phyloP scores from a whole-genome alignment of 305 asterid genomes.

The Lippia alba region DNA sequence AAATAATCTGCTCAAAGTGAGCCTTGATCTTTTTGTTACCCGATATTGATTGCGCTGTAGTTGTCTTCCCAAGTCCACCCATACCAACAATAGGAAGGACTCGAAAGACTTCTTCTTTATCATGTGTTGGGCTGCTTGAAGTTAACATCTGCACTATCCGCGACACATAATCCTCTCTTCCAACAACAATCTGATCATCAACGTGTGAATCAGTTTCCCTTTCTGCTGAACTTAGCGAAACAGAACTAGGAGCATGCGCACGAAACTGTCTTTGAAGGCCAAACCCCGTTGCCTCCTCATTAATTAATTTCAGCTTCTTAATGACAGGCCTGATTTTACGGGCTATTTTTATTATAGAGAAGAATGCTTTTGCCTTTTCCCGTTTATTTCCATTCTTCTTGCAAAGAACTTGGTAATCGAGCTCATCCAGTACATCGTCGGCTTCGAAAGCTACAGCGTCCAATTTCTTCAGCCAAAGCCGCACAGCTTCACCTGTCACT shows the following conservation, averaged over 20 bases:
- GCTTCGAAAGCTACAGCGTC: constrained; percentile 19
- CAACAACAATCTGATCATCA: too few relatives aligned
- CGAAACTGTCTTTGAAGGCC: constrained; percentile 23
- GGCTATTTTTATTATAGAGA: constrained; percentile 16
- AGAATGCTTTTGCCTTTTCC: constrained; percentile 5
- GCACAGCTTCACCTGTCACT: not conserved
- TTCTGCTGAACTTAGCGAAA: not conserved
- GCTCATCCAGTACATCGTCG: too few relatives aligned
- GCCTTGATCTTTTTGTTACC: not conserved
- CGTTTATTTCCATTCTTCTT: not conserved
- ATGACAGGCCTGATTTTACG: constrained; percentile 30
- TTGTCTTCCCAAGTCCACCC: constrained; percentile 50
- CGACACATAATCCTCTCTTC: too few relatives aligned
- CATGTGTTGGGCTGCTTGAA: too few relatives aligned
- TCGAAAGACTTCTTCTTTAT: not conserved
- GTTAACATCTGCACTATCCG: too few relatives aligned
- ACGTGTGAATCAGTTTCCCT: too few relatives aligned
- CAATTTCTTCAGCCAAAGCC: constrained; percentile 28
- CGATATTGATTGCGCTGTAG: constrained; percentile 36
- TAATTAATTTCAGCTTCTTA: constrained; percentile 10
- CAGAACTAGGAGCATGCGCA: not conserved
- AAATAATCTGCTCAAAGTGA: constrained; percentile 28
- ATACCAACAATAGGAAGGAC: constrained; percentile 42
- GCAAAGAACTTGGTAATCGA: constrained; percentile 5
- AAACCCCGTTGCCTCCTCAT: not conserved